Evolutionary conservation across 2,329 filamentous ascomycete genomes (phyloP).

Genomic region (Coleophoma eucalyptorum): DNA sequence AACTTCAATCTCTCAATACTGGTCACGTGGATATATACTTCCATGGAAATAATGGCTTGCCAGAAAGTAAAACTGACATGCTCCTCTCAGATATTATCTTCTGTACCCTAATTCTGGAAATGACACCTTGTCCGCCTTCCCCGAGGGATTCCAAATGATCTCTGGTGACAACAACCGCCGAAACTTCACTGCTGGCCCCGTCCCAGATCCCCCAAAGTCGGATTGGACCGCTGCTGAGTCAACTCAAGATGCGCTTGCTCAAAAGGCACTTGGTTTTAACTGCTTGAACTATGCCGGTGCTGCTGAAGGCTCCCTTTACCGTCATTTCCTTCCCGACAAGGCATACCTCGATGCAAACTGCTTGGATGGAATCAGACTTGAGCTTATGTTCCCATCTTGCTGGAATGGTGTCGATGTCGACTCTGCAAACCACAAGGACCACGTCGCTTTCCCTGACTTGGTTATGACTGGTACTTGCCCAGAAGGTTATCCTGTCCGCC

Average conservation of each 20-base stretch:
- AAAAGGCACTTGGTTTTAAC: conserved; percentile 91
- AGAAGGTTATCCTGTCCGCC: conserved; percentile 58
- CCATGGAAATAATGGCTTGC: no score
- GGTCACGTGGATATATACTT: conserved; percentile 28
- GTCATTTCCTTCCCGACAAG: conserved; percentile 41
- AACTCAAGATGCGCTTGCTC: conserved; percentile 62
- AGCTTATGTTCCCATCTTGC: conserved; percentile 86
- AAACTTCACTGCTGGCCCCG: conserved; percentile 56
- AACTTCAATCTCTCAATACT: neutral
- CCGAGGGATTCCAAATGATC: conserved; percentile 75
- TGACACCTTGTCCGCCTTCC: conserved; percentile 67
- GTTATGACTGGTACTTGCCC: conserved; percentile 79
- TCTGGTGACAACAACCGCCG: conserved; percentile 67
- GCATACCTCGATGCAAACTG: conserved; percentile 77
- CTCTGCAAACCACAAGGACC: conserved; percentile 48
- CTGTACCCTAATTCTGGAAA: conserved; percentile 57
- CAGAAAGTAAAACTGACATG: conserved; percentile 25
- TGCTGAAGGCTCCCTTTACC: conserved; percentile 44
- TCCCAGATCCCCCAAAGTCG: conserved; percentile 66
- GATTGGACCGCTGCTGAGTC: conserved; percentile 60
- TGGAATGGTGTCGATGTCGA: conserved; percentile 71
- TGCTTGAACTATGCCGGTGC: conserved; percentile 74
- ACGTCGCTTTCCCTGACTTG: conserved; percentile 75
- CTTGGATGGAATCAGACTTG: conserved; percentile 73
- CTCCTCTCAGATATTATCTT: conserved; percentile 71